Percentiles rank a stretch among this genome's conserved stretches.
Evolutionary conservation across 331 rosid genomes (phyloP).

Genomic region (Quercus tomentella): DNA sequence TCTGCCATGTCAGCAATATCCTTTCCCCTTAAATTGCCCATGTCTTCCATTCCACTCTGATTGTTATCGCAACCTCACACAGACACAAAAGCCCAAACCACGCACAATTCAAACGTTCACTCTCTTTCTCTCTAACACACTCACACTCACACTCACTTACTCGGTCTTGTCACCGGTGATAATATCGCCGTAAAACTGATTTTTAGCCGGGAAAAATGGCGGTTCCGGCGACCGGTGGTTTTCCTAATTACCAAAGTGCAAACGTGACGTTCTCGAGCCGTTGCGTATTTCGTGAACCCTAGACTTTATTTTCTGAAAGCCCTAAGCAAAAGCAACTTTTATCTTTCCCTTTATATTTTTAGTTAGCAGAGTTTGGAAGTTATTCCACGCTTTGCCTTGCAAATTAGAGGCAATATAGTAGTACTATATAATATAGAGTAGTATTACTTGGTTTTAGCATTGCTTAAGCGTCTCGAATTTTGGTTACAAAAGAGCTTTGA

Average conservation of each 20-base stretch:
- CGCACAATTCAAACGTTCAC: not conserved
- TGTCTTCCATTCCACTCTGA: not conserved
- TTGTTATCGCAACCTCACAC: slow-evolving; percentile 5
- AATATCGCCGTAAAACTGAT: not conserved
- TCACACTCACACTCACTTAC: not conserved
- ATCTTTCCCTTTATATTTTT: not conserved
- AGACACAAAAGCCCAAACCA: slow-evolving; percentile 13
- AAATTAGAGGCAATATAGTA: slow-evolving; percentile 15
- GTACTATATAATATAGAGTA: slow-evolving; percentile 17
- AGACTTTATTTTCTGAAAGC: slow-evolving; percentile 27
- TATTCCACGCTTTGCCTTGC: slow-evolving; percentile 48
- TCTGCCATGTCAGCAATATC: slow-evolving; percentile 19
- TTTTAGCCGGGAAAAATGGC: slow-evolving; percentile 25
- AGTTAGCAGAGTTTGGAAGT: slow-evolving; percentile 64
- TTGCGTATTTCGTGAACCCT: slow-evolving; percentile 31
- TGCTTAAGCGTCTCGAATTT: slow-evolving; percentile 40
- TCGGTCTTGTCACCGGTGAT: not conserved
- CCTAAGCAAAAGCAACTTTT: slow-evolving; percentile 58
- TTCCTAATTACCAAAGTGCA: slow-evolving; percentile 1
- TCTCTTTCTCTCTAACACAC: not conserved
- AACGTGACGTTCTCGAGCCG: slow-evolving; percentile 13
- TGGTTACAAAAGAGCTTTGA: slow-evolving; percentile 21
- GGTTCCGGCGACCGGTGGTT: slow-evolving; percentile 6
- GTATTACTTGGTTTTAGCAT: slow-evolving; percentile 5
- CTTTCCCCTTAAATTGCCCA: slow-evolving; percentile 19